These are phyloP conservation scores for Tetrahymena borealis DNA, from an alignment of 73 alveolate species.

Conservation along the genomic window DNA sequence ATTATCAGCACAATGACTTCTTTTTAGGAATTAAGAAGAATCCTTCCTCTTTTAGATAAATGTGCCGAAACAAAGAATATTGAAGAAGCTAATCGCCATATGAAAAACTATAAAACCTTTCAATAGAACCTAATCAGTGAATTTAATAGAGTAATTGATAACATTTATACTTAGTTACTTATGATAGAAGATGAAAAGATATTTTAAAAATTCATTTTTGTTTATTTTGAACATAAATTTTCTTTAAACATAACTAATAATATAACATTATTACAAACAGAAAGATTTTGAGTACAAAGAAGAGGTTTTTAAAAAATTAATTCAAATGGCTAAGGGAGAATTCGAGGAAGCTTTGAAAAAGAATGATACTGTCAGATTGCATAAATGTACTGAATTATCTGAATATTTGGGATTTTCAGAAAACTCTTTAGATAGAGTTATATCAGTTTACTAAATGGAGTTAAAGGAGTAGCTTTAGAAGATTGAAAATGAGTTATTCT, in stretches of 20 bases:
- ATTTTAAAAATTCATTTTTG: too few relatives aligned
- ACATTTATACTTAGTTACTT: too few relatives aligned
- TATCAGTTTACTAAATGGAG: not conserved
- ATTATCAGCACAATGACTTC: not conserved
- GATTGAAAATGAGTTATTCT: not conserved
- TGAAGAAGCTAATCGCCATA: not conserved
- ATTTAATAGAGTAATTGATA: not conserved
- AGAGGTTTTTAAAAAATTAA: not conserved
- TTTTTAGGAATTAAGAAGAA: not conserved
- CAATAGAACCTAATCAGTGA: not conserved
- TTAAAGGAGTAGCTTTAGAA: not conserved
- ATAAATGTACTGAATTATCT: not conserved
- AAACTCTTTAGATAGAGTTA: not conserved
- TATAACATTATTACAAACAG: not conserved
- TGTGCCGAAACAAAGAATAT: not conserved
- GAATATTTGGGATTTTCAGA: not conserved
- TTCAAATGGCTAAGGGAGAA: not conserved
- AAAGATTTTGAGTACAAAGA: not conserved
- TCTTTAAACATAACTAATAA: too few relatives aligned
- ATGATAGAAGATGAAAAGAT: too few relatives aligned
- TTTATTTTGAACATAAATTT: too few relatives aligned
- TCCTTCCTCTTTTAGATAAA: not conserved
- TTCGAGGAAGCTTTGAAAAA: not conserved
- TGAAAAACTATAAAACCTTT: not conserved
- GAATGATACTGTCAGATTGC: not conserved